These are phyloP conservation scores for Aspergillus ochraceus DNA, from an alignment of 2,329 filamentous ascomycete genomes.

Conservation along the genomic window DNA sequence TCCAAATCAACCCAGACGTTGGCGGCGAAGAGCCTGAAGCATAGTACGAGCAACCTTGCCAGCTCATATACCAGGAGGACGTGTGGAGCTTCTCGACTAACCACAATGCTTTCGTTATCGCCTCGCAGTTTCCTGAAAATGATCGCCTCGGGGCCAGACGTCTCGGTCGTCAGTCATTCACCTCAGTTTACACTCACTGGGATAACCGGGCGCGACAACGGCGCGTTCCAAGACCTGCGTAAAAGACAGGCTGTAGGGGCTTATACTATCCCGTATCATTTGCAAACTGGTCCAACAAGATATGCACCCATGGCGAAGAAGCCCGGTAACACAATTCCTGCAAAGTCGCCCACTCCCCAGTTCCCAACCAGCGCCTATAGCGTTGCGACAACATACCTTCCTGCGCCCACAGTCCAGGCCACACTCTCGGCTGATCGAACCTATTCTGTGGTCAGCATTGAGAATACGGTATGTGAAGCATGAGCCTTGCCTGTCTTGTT, in stretches of 20 bases:
- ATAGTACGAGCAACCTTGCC: slow-evolving; percentile 47
- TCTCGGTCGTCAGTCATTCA: slow-evolving; percentile 60
- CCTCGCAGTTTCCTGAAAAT: slow-evolving; percentile 58
- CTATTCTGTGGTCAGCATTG: slow-evolving; percentile 51
- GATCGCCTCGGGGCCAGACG: slow-evolving; percentile 54
- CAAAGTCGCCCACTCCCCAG: slow-evolving; percentile 48
- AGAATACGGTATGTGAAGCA: slow-evolving; percentile 57
- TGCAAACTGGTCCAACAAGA: slow-evolving; percentile 56
- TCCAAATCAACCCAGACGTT: slow-evolving; percentile 43
- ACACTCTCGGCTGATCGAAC: slow-evolving; percentile 55
- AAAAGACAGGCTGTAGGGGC: slow-evolving; percentile 31
- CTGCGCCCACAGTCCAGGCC: slow-evolving; percentile 46
- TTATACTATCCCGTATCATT: slow-evolving; percentile 52
- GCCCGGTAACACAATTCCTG: slow-evolving; percentile 60
- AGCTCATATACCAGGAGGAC: background rate
- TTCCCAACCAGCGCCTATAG: slow-evolving; percentile 57
- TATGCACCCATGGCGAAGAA: slow-evolving; percentile 63
- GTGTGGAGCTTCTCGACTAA: background rate
- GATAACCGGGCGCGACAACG: slow-evolving; percentile 62
- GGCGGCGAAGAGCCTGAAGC: slow-evolving; percentile 53
- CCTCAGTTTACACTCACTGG: slow-evolving; percentile 62
- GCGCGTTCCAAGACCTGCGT: slow-evolving; percentile 21
- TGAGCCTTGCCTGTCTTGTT: background rate
- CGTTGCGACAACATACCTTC: slow-evolving; percentile 54
- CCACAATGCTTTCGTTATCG: background rate